These are phyloP conservation scores for Didymella arachidicola DNA, from an alignment of 2,329 filamentous ascomycete genomes.

Conservation along the genomic window DNA sequence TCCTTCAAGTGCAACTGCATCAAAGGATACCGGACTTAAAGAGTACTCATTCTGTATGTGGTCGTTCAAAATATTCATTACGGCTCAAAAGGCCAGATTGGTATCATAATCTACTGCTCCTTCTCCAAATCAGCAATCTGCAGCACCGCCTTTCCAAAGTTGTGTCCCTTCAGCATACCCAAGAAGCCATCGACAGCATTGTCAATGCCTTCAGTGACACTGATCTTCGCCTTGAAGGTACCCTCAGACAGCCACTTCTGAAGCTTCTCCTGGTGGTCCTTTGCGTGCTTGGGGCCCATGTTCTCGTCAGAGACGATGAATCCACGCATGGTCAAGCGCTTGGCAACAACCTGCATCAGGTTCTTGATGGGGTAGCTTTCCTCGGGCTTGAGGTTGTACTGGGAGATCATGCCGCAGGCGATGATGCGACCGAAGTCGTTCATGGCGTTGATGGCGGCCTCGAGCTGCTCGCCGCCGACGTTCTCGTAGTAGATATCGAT, in stretches of 20 bases:
- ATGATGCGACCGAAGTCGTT: slow-evolving; percentile 72
- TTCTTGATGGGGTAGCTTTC: slow-evolving; percentile 73
- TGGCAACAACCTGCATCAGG: slow-evolving; percentile 69
- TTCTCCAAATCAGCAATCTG: slow-evolving; percentile 62
- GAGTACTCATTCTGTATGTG: neutral
- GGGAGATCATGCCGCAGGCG: slow-evolving; percentile 71
- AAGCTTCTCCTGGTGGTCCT: slow-evolving; percentile 79
- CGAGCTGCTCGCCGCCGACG: slow-evolving; percentile 77
- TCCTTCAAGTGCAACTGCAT: no score
- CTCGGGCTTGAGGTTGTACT: slow-evolving; percentile 71
- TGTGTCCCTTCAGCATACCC: slow-evolving; percentile 77
- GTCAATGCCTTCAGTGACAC: slow-evolving; percentile 78
- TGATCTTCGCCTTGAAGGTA: slow-evolving; percentile 73
- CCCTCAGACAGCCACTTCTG: slow-evolving; percentile 79
- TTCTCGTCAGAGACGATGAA: slow-evolving; percentile 75
- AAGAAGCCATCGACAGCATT: slow-evolving; percentile 76
- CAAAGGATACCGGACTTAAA: no score
- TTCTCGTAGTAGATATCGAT: slow-evolving; percentile 88
- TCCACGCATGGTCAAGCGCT: slow-evolving; percentile 74
- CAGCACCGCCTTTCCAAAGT: slow-evolving; percentile 85
- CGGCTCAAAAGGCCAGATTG: slow-evolving; percentile 11
- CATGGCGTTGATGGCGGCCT: slow-evolving; percentile 70
- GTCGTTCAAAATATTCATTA: slow-evolving; percentile 4
- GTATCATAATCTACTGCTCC: slow-evolving; percentile 33
- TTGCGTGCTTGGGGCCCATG: slow-evolving; percentile 70